Percentiles rank a stretch among this genome's conserved stretches.
Evolutionary conservation across 208 protist genomes (phyloP).

Genomic region (Porcisia deanei): DNA sequence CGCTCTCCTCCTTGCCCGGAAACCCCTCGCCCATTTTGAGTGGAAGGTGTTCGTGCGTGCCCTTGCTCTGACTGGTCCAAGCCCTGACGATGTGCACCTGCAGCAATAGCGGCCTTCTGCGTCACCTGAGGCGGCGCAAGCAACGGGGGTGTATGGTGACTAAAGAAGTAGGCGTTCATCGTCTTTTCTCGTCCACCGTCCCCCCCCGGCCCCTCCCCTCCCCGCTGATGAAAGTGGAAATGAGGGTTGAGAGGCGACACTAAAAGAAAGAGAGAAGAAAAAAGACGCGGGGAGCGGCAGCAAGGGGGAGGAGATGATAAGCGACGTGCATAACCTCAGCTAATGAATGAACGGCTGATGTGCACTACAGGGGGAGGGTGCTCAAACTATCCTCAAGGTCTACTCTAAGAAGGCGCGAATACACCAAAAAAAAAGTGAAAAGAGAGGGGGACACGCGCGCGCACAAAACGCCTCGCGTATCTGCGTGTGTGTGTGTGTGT

Average conservation of each 20-base stretch:
- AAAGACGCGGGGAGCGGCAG: not conserved
- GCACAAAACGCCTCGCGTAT: not conserved
- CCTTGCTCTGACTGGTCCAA: not conserved
- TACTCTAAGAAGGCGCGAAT: not conserved
- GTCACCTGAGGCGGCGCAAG: not conserved
- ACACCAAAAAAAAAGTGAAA: not conserved
- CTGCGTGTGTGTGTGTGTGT: not conserved
- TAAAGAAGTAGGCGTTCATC: constrained; percentile 37
- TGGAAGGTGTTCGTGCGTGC: not conserved
- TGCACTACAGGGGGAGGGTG: not conserved
- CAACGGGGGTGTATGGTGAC: constrained; percentile 6
- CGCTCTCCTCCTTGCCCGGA: not conserved
- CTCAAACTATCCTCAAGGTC: not conserved
- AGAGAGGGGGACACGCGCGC: not conserved
- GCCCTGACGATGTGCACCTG: not conserved
- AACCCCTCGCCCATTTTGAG: not conserved
- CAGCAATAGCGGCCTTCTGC: not conserved
- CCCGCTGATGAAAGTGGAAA: constrained; percentile 1
- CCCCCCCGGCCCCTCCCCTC: not conserved
- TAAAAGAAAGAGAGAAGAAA: not conserved
- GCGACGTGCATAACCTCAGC: not conserved
- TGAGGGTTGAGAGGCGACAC: not conserved
- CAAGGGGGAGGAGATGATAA: not conserved
- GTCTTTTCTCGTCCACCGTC: not conserved
- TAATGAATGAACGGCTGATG: not conserved